Conservation (phyloP, 305 asterid genomes). For the Ilex paraguariensis region DNA sequence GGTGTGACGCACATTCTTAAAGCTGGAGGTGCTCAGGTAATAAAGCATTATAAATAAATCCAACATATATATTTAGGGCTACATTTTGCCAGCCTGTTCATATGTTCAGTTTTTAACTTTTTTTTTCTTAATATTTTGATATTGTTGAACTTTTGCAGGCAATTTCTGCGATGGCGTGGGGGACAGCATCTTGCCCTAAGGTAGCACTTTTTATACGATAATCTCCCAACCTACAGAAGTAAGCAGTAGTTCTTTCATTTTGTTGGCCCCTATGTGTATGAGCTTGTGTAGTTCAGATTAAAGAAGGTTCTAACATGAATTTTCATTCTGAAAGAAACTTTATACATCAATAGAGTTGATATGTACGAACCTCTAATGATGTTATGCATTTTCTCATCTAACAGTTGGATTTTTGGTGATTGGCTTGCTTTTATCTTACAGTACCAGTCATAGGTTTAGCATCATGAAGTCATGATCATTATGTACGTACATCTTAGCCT, state of each 20-base stretch:
- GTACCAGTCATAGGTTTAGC: too few relatives aligned
- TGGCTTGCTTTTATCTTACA: too few relatives aligned
- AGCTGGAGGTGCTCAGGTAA: constrained; percentile 99
- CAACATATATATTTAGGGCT: neutral
- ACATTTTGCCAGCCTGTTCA: neutral
- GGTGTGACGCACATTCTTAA: constrained; percentile 95
- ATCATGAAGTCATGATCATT: too few relatives aligned
- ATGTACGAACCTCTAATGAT: too few relatives aligned
- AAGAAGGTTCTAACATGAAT: neutral
- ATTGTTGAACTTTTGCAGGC: constrained; percentile 47
- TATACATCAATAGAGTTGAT: too few relatives aligned
- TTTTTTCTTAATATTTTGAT: neutral
- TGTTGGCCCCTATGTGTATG: neutral
- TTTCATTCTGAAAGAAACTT: neutral
- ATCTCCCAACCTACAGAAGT: too few relatives aligned
- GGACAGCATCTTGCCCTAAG: constrained; percentile 95
- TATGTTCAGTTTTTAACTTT: neutral
- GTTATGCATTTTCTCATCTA: too few relatives aligned
- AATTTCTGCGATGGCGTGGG: constrained; percentile 99
- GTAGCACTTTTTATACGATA: constrained; percentile 28
- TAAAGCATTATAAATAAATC: constrained; percentile 3
- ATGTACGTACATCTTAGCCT: too few relatives aligned
- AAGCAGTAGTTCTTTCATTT: neutral
- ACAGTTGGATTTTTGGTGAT: too few relatives aligned
- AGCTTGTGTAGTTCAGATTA: neutral